Evolutionary conservation across 176 grass and related monocot genomes (phyloP), one percentile per base, ranked within the genome.

Genomic region (Oropetium thomaeum): DNA sequence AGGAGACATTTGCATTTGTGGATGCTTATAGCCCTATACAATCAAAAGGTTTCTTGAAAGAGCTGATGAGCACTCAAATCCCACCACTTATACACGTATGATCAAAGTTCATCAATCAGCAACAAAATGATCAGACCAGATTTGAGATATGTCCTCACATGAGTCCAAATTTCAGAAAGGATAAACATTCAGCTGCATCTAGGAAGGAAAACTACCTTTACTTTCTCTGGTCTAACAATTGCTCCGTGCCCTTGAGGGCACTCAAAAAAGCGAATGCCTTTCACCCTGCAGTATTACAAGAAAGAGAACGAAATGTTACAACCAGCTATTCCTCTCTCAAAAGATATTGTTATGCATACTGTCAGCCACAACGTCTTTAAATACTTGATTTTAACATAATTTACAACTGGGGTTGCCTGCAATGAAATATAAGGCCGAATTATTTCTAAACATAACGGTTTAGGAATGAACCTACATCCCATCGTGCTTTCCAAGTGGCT

Each of bases 401-500:
- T 29, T 20, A 40, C n/a, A 60, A 12, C 4, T 73, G 30, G 15
- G 5, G 79, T 59, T 2, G 26, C 51, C 60, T 45, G 10, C 5
- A 41, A 5, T 48, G 73, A 44, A 62, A 30, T 35, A 67, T 15
- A 62, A 38, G 37, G 55, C 2, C 5, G 31, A 11, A 11, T 38
- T 69, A 25, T 72, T 65, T 69, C 8, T 66, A 3, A 49, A 30
- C 6, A 0, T 41, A 13, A 77, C 42, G 16, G 57, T 67, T 30
- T 60, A 42, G 58, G 67, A 71, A 75, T 51, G 23, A 78, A 94
- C 95, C 59, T 87, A 94, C 95, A 94, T 87, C 79, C 95, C 95
- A 76, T 98, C 88, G 5, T 98, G 91, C 20, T 98, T 98, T 64
- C 95, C 95, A 13, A 98, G 87, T 41, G 95, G 95, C 76, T 98